Conservation (phyloP, 768 basidiomycete species). For the Lactifluus volemus region DNA sequence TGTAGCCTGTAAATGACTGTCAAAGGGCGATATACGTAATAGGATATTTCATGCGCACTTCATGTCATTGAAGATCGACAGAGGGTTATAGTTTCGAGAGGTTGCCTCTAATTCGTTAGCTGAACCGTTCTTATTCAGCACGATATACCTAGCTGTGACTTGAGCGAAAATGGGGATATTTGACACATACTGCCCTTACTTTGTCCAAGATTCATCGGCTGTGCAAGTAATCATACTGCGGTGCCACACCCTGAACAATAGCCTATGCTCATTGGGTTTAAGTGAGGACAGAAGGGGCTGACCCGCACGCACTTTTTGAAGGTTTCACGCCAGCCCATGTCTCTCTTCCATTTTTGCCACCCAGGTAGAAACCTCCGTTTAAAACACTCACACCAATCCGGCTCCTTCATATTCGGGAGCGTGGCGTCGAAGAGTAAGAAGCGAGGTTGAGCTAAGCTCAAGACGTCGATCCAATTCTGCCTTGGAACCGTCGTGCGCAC, state of each 20-base stretch:
- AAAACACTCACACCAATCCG: slow-evolving; percentile 73
- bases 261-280: slow-evolving; percentile 30
- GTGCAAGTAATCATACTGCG: slow-evolving; percentile 63
- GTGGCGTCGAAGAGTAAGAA: slow-evolving; percentile 63
- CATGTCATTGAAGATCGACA: slow-evolving; percentile 62
- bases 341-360: slow-evolving; percentile 65
- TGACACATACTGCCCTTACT: slow-evolving; percentile 32
- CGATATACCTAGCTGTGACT: slow-evolving; percentile 47
- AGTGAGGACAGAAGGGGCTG: slow-evolving; percentile 1
- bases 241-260: slow-evolving; percentile 60
- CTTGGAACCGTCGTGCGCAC: slow-evolving; percentile 57
- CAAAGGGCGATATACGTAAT: neutral
- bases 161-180: neutral
- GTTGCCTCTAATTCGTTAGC: slow-evolving; percentile 62
- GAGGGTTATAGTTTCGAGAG: slow-evolving; percentile 60
- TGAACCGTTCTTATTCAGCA: slow-evolving; percentile 66
- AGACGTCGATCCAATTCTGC: slow-evolving; percentile 73
- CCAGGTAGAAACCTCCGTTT: slow-evolving; percentile 62
- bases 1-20: slow-evolving; percentile 40
- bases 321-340: slow-evolving; percentile 51
- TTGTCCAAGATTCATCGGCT: slow-evolving; percentile 76
- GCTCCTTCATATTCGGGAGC: slow-evolving; percentile 53
- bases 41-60: slow-evolving; percentile 41
- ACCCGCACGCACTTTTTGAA: slow-evolving; percentile 50
- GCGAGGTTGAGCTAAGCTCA: slow-evolving; percentile 49